phyloP scores from a whole-genome alignment of 1,139 yeast species.

The Taphrina communis region DNA sequence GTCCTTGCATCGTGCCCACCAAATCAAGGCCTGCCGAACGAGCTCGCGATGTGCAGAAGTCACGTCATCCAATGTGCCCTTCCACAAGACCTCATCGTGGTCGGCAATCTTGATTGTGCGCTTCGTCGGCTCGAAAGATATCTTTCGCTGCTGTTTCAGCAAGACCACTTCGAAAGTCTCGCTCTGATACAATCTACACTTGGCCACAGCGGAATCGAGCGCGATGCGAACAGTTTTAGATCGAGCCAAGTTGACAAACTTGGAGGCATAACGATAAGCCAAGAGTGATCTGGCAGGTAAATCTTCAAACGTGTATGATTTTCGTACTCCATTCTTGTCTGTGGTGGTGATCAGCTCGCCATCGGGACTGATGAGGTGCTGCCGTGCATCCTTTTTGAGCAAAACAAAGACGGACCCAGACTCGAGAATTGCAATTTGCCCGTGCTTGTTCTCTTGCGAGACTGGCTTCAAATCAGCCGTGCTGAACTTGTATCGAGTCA shows the following conservation, averaged over 20 bases:
- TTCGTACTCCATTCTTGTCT: slow-evolving; percentile 1
- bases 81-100: slow-evolving; percentile 28
- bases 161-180: slow-evolving; percentile 36
- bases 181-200: slow-evolving; percentile 23
- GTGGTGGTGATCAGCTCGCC: slow-evolving; percentile 5
- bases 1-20: slow-evolving; percentile 33
- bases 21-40: slow-evolving; percentile 27
- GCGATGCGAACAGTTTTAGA: slow-evolving; percentile 38
- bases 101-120: slow-evolving; percentile 29
- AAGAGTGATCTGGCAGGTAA: slow-evolving; percentile 41
- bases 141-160: slow-evolving; percentile 20
- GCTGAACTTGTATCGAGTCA: slow-evolving; percentile 23
- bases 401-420: slow-evolving; percentile 18
- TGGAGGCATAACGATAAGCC: slow-evolving; percentile 43
- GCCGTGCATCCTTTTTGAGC: slow-evolving; percentile 18
- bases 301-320: slow-evolving; percentile 36
- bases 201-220: slow-evolving; percentile 29
- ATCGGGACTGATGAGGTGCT: slow-evolving; percentile 24
- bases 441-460: slow-evolving; percentile 31
- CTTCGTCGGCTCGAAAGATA: slow-evolving; percentile 14
- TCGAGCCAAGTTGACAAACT: slow-evolving; percentile 40
- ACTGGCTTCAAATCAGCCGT: slow-evolving; percentile 34
- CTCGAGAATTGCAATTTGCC: slow-evolving; percentile 24
- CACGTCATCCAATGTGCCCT: slow-evolving; percentile 22
- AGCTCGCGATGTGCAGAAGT: slow-evolving; percentile 1